Evolutionary conservation across 495 filamentous ascomycete species (phyloP).

Genomic region (Podospora fimiseda): DNA sequence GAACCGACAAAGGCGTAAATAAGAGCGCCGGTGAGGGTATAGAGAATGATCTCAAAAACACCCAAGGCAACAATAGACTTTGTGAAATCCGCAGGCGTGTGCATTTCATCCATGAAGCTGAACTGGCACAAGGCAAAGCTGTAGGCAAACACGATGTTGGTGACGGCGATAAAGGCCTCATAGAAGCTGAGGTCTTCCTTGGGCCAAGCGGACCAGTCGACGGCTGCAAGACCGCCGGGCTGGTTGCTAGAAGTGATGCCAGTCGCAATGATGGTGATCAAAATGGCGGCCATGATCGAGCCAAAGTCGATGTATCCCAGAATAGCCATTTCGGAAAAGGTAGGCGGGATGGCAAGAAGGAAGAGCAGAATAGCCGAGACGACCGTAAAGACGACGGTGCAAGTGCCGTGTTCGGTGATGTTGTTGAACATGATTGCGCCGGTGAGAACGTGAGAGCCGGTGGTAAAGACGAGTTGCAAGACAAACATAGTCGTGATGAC

Average conservation of each 20-base stretch:
- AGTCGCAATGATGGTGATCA: conserved; percentile 63
- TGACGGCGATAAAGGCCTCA: conserved; percentile 56
- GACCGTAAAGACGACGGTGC: conserved; percentile 61
- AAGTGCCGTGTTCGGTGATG: conserved; percentile 56
- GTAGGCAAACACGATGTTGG: conserved; percentile 72
- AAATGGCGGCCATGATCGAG: conserved; percentile 58
- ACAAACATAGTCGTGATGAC: conserved; percentile 57
- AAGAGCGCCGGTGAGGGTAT: conserved; percentile 58
- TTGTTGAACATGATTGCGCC: conserved; percentile 67
- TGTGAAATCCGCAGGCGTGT: conserved; percentile 56
- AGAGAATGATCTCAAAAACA: conserved; percentile 58
- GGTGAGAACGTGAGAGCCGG: conserved; percentile 68
- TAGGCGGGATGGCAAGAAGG: conserved; percentile 54
- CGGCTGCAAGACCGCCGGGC: conserved; percentile 26
- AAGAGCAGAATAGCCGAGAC: conserved; percentile 59
- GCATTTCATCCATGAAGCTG: conserved; percentile 72
- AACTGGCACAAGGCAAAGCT: conserved; percentile 67
- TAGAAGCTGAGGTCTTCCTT: conserved; percentile 32
- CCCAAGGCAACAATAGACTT: conserved; percentile 64
- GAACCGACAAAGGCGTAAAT: conserved; percentile 71
- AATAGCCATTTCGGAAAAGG: conserved; percentile 52
- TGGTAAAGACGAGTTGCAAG: conserved; percentile 68
- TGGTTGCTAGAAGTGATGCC: conserved; percentile 43
- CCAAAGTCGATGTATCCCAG: conserved; percentile 54
- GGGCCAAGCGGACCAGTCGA: conserved; percentile 40